Conservation (phyloP, 768 basidiomycete genomes). For the Lactarius evosmus region DNA sequence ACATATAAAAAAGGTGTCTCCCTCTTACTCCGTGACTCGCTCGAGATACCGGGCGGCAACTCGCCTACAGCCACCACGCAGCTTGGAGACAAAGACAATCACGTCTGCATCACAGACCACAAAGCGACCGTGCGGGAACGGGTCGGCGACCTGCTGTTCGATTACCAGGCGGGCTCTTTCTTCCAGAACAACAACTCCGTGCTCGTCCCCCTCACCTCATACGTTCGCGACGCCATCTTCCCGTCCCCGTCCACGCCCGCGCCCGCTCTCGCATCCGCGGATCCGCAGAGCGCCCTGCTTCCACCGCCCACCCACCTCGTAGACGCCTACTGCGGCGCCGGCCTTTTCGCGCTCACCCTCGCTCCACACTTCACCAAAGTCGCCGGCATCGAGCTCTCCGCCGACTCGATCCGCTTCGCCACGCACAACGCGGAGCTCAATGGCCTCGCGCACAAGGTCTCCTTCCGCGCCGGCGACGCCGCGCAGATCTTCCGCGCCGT, state of each 20-base stretch:
- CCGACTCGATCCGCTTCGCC: conserved; percentile 66
- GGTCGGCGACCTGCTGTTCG: conserved; percentile 77
- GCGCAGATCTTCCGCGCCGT: conserved; percentile 72
- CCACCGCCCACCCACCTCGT: conserved; percentile 67
- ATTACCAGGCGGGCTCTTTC: conserved; percentile 86
- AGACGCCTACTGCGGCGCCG: conserved; percentile 89
- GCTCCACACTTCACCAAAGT: conserved; percentile 70
- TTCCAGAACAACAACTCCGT: conserved; percentile 98
- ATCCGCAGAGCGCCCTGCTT: conserved; percentile 67
- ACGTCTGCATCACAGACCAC: conserved; percentile 81
- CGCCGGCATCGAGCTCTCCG: conserved; percentile 83
- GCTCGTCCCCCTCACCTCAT: conserved; percentile 71
- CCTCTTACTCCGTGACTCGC: conserved; percentile 83
- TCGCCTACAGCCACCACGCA: conserved; percentile 34
- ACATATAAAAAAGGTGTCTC: conserved; percentile 87
- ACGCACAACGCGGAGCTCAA: conserved; percentile 65
- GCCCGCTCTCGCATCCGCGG: conserved; percentile 16
- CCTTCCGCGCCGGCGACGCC: conserved; percentile 72
- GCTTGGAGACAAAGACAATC: conserved; percentile 42
- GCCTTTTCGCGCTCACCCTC: conserved; percentile 83
- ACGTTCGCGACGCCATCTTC: conserved; percentile 74
- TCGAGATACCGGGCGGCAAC: conserved; percentile 39
- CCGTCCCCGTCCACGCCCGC: conserved; percentile 43
- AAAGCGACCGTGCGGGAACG: conserved; percentile 76
- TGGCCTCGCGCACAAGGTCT: conserved; percentile 50